These are phyloP conservation scores for Cercis canadensis DNA, from an alignment of 306 rosid genomes.

Conservation along the genomic window DNA sequence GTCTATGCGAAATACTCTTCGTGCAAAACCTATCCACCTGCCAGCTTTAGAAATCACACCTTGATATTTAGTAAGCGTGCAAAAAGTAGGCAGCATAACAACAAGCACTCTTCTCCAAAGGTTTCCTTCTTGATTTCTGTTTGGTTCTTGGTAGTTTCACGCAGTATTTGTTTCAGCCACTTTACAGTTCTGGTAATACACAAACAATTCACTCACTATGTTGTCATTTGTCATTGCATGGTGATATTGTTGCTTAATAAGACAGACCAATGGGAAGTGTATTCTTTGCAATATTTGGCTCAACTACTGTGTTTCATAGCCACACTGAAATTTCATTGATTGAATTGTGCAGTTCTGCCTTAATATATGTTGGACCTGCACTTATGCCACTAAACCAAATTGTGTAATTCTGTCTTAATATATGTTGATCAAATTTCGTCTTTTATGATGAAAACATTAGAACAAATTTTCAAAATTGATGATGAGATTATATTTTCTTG, in stretches of 20 bases:
- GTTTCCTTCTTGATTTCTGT: neutral
- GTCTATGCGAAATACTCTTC: too few relatives aligned
- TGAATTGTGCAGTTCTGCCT: neutral
- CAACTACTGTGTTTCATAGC: neutral
- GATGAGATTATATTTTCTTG: slow-evolving; percentile 1
- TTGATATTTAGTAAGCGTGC: neutral
- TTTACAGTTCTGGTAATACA: neutral
- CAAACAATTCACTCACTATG: too few relatives aligned
- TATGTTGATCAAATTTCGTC: too few relatives aligned
- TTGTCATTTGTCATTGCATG: slow-evolving; percentile 1
- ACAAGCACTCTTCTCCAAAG: neutral
- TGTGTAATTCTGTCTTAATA: too few relatives aligned
- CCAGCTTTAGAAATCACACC: too few relatives aligned
- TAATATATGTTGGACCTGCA: slow-evolving; percentile 12
- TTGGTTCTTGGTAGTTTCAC: neutral
- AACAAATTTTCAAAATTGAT: neutral
- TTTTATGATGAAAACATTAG: neutral
- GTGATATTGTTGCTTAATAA: slow-evolving; percentile 1
- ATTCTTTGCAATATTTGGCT: slow-evolving; percentile 8
- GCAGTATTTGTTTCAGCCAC: too few relatives aligned
- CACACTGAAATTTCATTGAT: neutral
- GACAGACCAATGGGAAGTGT: neutral
- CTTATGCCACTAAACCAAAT: neutral
- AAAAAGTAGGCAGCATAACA: neutral
- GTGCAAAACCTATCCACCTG: too few relatives aligned